Evolutionary conservation across 176 grass and related monocot genomes (phyloP).

Genomic region (Bothriochloa decipiens): DNA sequence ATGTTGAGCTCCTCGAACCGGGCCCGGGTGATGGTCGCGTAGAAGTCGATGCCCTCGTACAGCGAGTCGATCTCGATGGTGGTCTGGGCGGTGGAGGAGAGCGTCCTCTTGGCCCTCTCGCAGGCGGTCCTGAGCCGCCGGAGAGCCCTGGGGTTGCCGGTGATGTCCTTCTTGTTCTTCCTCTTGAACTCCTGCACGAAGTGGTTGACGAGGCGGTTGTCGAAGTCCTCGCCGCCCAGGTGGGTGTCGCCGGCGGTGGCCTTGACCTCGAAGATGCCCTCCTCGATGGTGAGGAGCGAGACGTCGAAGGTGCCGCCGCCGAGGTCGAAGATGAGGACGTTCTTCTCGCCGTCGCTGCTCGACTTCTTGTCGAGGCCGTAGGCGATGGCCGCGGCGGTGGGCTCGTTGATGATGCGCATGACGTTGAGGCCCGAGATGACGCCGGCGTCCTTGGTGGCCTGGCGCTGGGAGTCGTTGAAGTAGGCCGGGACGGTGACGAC

Average conservation of each 20-base stretch:
- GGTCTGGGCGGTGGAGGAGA: constrained; percentile 86
- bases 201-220: constrained; percentile 93
- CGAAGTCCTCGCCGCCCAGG: constrained; percentile 93
- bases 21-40: constrained; percentile 90
- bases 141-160: constrained; percentile 67
- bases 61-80: constrained; percentile 95
- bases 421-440: constrained; percentile 83
- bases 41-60: constrained; percentile 92
- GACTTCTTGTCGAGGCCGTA: constrained; percentile 86
- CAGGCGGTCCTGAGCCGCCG: constrained; percentile 75
- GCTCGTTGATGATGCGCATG: constrained; percentile 89
- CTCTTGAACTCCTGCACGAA: constrained; percentile 94
- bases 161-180: constrained; percentile 98
- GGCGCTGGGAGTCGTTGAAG: constrained; percentile 91
- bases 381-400: constrained; percentile 75
- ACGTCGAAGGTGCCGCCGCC: constrained; percentile 93
- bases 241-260: constrained; percentile 91
- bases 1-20: constrained; percentile 95
- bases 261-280: constrained; percentile 98
- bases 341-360: constrained; percentile 87
- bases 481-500: constrained; percentile 84
- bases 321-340: constrained; percentile 94
- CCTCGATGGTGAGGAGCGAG: constrained; percentile 92
- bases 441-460: constrained; percentile 91
- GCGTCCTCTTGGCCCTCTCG: constrained; percentile 91